Evolutionary conservation across 2,329 filamentous ascomycete genomes (phyloP), one percentile per base, ranked within the genome.

Genomic region (Xylaria digitata): DNA sequence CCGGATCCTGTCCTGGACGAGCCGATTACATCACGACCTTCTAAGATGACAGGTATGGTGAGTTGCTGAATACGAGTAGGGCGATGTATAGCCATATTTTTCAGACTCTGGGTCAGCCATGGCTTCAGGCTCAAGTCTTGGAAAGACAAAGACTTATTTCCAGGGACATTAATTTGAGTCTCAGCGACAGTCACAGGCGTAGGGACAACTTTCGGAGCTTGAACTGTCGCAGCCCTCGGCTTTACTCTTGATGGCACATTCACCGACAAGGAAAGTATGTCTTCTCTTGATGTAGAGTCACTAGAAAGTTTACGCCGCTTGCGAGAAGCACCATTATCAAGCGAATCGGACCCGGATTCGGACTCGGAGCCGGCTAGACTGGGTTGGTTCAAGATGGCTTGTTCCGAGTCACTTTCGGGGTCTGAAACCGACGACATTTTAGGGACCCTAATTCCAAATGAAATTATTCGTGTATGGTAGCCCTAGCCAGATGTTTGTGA

Each of bases 1-100:
- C 96, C 96, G 13, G 95, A 97, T 83, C 96, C 96, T 0, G 96
- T 99, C 69, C 94, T 87, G 76, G 93, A 97, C 43, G 94, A 94
- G 76, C 96, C 96, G 73, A 99, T 71, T 32, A 72, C 67, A 63
- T 99, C 94, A 73, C 92, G 87, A 6, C 96, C 96, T 73, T 93
- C 90, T 40, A 99, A 79, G 66, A 98, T 97, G 77, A 96, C 92
- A 1, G 95, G 94, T 75, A 99, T 98, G 77, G 93, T 97, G 59
- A 89, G 90, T 75, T 92, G 93, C 75, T 99, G 96, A 83, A 99
- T 98, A 17, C 91, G 91, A 0, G 96, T 99, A 0, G 96, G 96
- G 64, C 90, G 86, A 76, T 88, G 92, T 77, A 99, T 97, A 34
- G 94, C 93, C 86, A 89, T 87, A 75, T 87, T 88, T 61, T 80